Conservation (phyloP, 495 filamentous ascomycete species). For the Jackrogersella multiformis region DNA sequence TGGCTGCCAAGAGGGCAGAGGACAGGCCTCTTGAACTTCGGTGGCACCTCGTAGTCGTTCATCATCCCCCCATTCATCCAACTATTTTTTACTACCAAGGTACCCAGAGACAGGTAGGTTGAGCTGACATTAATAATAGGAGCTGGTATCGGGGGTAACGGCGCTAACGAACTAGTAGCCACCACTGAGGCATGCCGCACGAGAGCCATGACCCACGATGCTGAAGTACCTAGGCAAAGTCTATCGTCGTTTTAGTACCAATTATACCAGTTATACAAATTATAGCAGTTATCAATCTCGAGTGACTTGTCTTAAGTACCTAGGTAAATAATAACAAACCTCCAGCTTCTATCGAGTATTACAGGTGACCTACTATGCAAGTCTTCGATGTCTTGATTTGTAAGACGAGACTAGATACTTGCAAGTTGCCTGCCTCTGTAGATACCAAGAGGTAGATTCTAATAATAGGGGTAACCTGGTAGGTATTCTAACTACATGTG, state of each 20-base stretch:
- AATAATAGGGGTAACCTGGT: too few species aligned
- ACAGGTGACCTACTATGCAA: too few species aligned
- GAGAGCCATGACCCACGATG: conserved; percentile 5
- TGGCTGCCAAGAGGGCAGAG: conserved; percentile 18
- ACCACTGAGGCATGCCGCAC: conserved; percentile 2
- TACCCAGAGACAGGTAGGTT: too few species aligned
- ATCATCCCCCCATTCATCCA: neutral
- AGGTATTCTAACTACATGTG: too few species aligned
- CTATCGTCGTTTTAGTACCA: neutral
- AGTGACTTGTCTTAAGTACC: neutral
- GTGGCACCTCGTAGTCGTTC: neutral
- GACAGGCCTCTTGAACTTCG: conserved; percentile 14
- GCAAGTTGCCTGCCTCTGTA: too few species aligned
- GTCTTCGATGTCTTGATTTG: too few species aligned
- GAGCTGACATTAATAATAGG: neutral
- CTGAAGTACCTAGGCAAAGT: neutral
- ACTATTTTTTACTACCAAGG: neutral
- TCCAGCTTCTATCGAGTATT: too few species aligned
- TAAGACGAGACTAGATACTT: too few species aligned
- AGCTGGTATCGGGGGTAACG: conserved; percentile 16
- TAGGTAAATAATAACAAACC: too few species aligned
- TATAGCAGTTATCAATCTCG: too few species aligned
- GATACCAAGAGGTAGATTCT: too few species aligned
- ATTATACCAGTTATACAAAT: too few species aligned
- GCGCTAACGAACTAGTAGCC: conserved; percentile 6